Conservation (phyloP, 805 yeast genomes). For the Groenewaldozyma salmanticensis region DNA sequence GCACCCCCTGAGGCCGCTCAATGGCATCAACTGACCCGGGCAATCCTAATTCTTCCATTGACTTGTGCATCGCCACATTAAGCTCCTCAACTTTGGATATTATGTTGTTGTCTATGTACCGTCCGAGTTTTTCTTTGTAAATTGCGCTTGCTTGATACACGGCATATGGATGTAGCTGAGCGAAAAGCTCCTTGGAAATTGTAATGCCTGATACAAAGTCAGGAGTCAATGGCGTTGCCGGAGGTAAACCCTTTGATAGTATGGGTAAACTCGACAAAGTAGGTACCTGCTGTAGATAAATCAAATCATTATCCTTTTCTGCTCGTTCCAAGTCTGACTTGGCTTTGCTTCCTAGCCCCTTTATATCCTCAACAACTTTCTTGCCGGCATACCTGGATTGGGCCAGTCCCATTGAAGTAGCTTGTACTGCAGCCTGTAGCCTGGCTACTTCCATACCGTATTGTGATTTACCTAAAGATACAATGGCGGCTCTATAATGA, state of each 20-base stretch:
- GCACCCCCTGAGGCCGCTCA: conserved; percentile 46
- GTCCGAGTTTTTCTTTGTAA: conserved; percentile 54
- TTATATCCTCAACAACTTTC: conserved; percentile 41
- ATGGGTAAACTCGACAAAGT: conserved; percentile 29
- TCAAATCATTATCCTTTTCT: conserved; percentile 72
- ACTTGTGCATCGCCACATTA: conserved; percentile 16
- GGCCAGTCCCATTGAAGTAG: conserved; percentile 30
- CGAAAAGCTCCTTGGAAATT: conserved; percentile 35
- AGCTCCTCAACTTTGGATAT: conserved; percentile 24
- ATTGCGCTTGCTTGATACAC: conserved; percentile 60
- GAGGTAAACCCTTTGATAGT: conserved; percentile 37
- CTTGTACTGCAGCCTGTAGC: conserved; percentile 35
- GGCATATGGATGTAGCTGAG: conserved; percentile 54
- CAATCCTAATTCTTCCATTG: conserved; percentile 38
- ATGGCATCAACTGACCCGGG: conserved; percentile 57
- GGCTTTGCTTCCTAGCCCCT: conserved; percentile 40
- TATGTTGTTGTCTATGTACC: conserved; percentile 38
- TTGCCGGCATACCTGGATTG: conserved; percentile 34
- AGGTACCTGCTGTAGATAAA: conserved; percentile 64
- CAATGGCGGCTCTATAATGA: conserved; percentile 48
- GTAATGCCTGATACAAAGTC: conserved; percentile 28
- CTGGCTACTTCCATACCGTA: conserved; percentile 68
- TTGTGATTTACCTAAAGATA: conserved; percentile 37
- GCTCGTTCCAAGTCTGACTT: conserved; percentile 40
- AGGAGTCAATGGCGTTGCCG: conserved; percentile 43